A percentile compares a stretch with the other conserved stretches of the same genome.
These are phyloP conservation scores for Oropetium thomaeum DNA, from an alignment of 176 grass and related monocot genomes.

Conservation along the genomic window DNA sequence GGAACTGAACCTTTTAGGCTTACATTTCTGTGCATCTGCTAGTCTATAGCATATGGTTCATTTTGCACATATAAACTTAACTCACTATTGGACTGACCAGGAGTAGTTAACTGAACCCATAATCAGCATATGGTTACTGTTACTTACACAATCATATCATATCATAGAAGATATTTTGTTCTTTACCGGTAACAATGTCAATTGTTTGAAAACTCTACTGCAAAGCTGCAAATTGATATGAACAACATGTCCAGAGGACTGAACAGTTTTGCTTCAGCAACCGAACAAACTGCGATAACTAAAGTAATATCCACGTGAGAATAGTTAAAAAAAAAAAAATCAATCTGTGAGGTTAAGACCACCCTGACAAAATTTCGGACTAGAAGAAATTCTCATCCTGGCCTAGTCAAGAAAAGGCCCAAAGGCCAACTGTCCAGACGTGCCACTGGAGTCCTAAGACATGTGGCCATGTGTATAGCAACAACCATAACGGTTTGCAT, in stretches of 20 bases:
- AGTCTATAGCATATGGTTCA: background rate
- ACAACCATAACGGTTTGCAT: no score
- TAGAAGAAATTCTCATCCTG: no score
- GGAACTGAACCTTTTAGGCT: background rate
- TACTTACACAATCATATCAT: background rate
- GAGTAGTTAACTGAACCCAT: background rate
- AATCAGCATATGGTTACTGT: background rate
- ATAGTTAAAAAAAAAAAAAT: no score
- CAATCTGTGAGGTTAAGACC: no score
- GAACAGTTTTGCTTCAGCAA: background rate
- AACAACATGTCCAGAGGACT: no score
- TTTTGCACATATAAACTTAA: background rate
- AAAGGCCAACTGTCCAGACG: no score
- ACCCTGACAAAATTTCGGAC: no score
- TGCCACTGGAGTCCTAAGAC: no score
- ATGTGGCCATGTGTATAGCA: no score
- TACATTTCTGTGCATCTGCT: background rate
- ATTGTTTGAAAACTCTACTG: background rate
- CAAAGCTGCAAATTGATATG: constrained; percentile 13
- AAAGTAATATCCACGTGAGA: background rate
- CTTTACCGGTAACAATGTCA: constrained; percentile 3
- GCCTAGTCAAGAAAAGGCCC: no score
- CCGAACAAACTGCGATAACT: background rate
- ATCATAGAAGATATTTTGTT: background rate
- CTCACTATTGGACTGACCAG: constrained; percentile 1